A percentile compares a stretch with the other conserved stretches of the same genome.
Conservation (phyloP, 768 basidiomycete species). For the Omphalotus guepiniiformis region DNA sequence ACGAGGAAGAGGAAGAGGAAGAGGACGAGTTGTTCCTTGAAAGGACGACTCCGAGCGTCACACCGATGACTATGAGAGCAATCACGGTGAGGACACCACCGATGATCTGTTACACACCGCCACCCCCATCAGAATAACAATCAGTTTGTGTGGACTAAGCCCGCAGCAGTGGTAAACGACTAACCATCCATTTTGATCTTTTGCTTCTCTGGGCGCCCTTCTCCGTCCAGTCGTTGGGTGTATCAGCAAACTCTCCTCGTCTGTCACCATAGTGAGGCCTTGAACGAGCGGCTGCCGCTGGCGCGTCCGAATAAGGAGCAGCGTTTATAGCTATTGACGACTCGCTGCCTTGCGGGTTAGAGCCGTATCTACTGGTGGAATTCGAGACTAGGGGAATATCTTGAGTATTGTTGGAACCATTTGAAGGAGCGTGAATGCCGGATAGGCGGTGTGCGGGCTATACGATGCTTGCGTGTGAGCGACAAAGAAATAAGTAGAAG, state of each 20-base stretch:
- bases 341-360: neutral
- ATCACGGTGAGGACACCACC: constrained; percentile 31
- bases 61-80: constrained; percentile 39
- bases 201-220: neutral
- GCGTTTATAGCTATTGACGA: neutral
- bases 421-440: constrained; percentile 3
- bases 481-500: neutral
- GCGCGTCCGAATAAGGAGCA: neutral
- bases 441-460: constrained; percentile 8
- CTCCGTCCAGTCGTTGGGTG: constrained; percentile 4
- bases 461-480: neutral
- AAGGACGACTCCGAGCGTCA: constrained; percentile 51
- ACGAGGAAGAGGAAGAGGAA: constrained; percentile 2
- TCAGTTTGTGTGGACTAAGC: neutral
- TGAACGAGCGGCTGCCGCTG: neutral
- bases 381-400: constrained; percentile 1
- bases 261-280: constrained; percentile 5
- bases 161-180: neutral
- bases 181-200: neutral
- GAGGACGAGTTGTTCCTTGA: constrained; percentile 7
- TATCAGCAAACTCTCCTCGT: constrained; percentile 1
- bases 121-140: neutral
- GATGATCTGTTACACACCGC: constrained; percentile 40
- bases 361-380: neutral
- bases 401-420: neutral